A percentile compares a stretch with the other conserved stretches of the same genome.
These are phyloP conservation scores for Hyphopichia homilentoma DNA, from an alignment of 805 yeast species.

Conservation along the genomic window DNA sequence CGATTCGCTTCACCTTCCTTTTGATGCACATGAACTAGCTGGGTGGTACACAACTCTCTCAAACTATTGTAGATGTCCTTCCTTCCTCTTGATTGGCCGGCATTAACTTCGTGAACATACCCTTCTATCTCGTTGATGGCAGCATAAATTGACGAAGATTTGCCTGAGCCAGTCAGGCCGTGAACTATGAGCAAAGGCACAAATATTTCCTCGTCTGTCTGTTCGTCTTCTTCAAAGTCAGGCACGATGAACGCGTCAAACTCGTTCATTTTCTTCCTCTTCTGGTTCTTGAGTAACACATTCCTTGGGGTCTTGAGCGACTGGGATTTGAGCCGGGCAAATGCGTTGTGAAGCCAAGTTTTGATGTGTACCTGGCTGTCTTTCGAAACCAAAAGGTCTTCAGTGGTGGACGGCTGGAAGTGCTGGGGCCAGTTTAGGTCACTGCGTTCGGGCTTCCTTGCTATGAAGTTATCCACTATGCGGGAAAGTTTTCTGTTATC, in stretches of 20 bases:
- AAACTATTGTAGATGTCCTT: slow-evolving; percentile 64
- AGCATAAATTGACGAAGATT: slow-evolving; percentile 69
- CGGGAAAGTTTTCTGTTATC: slow-evolving; percentile 7
- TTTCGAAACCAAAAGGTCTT: slow-evolving; percentile 31
- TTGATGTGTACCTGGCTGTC: slow-evolving; percentile 19
- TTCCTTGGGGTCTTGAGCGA: slow-evolving; percentile 31
- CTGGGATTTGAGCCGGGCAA: slow-evolving; percentile 25
- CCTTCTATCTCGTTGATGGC: slow-evolving; percentile 58
- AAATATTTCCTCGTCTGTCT: slow-evolving; percentile 37
- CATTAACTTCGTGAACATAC: slow-evolving; percentile 76
- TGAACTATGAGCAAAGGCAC: slow-evolving; percentile 62
- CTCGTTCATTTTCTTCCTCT: slow-evolving; percentile 13
- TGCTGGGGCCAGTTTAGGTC: background rate
- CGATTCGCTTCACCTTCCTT: slow-evolving; percentile 12
- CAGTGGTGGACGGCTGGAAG: slow-evolving; percentile 35
- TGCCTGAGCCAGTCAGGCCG: slow-evolving; percentile 77
- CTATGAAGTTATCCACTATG: slow-evolving; percentile 8
- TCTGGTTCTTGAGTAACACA: slow-evolving; percentile 21
- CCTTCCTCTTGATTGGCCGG: slow-evolving; percentile 68
- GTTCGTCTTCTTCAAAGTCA: slow-evolving; percentile 22
- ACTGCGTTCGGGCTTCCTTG: background rate
- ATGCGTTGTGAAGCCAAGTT: slow-evolving; percentile 41
- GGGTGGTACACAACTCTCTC: slow-evolving; percentile 80
- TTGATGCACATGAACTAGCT: slow-evolving; percentile 56
- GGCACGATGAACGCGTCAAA: slow-evolving; percentile 38